These are phyloP conservation scores for Elsinoe fawcettii DNA, from an alignment of 2,329 filamentous ascomycete genomes.

Conservation along the genomic window DNA sequence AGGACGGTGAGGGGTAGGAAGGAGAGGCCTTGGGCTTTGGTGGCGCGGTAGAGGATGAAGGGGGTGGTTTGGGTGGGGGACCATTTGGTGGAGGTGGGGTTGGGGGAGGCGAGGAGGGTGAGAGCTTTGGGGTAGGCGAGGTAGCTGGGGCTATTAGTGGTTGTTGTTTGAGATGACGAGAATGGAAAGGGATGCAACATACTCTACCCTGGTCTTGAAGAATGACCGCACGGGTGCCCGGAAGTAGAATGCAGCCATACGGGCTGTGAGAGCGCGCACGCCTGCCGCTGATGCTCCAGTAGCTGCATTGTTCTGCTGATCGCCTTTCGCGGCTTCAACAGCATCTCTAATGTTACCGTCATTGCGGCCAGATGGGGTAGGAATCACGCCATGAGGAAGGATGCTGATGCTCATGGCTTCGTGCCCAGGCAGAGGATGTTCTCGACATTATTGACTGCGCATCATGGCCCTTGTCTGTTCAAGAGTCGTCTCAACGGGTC, in stretches of 20 bases:
- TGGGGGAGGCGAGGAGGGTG: constrained; percentile 46
- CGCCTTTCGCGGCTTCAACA: not conserved
- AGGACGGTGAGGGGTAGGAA: constrained; percentile 71
- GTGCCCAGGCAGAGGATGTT: not conserved
- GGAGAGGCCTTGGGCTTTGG: constrained; percentile 62
- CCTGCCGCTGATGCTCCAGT: constrained; percentile 78
- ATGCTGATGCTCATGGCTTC: not conserved
- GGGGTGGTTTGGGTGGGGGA: constrained; percentile 61
- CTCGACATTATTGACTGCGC: no score
- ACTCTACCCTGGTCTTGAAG: constrained; percentile 84
- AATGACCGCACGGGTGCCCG: constrained; percentile 86
- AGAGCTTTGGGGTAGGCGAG: constrained; percentile 57
- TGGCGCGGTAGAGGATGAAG: constrained; percentile 59
- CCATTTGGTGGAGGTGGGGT: constrained; percentile 39
- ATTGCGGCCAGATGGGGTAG: not conserved
- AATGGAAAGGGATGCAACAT: constrained; percentile 34
- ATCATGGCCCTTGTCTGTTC: no score
- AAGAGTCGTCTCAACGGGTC: no score
- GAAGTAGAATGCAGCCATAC: constrained; percentile 85
- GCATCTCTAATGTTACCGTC: constrained; percentile 10
- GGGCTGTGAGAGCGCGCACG: constrained; percentile 73
- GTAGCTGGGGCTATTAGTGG: constrained; percentile 34
- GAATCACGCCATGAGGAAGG: not conserved
- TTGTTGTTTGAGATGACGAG: not conserved
- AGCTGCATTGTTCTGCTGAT: constrained; percentile 46